Evolutionary conservation across 192 early-diverging fungal genomes (phyloP), one percentile per base, ranked within the genome.

Genomic region (Entomortierella chlamydospora): DNA sequence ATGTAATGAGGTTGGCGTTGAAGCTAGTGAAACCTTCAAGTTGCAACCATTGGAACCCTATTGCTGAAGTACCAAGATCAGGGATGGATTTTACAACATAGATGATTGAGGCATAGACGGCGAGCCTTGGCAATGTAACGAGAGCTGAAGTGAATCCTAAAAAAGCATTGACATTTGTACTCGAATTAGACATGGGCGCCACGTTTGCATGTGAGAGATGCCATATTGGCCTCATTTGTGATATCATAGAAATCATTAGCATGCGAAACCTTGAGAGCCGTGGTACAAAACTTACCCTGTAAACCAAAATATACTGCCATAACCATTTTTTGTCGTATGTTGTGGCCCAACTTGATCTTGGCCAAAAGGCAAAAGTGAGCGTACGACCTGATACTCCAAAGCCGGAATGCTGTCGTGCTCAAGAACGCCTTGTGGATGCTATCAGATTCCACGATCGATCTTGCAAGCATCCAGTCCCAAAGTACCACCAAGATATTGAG

Each of bases 321-420:
- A 28, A 66, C 50, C 9, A 70, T 26, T 41, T 68, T 43, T 37
- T 79, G 76, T 3, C 68, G 68, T 7, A 58, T 34, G 20, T 28
- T 64, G 0, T 47, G 45, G 62, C 76, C 76, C 76, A 68, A 79
- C 17, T 26, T 23, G 42, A 79, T 79, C 37, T 33, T 45, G 6
- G 68, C 33, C 10, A 79, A 43, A 8, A 79, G 23, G 25, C 76
- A 79, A 34, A 70, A 79, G 34, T 79, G 76, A 1, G 68, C n/a
- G 15, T 79, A 79, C 0, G 76, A 79, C 57, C 56, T 79, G n/a
- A 79, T 33, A 6, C 62, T 55, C 76, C 76, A 79, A 4, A 79
- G 43, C 17, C 23, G 51, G 31, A 79, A 79, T 3, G 76, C 76
- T 3, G 67, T 49, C 15, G 47, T 60, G 57, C 42, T 53, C 22